Base-by-base conservation (phyloP, 257 asterid species). In the Solanum sitiens region DNA sequence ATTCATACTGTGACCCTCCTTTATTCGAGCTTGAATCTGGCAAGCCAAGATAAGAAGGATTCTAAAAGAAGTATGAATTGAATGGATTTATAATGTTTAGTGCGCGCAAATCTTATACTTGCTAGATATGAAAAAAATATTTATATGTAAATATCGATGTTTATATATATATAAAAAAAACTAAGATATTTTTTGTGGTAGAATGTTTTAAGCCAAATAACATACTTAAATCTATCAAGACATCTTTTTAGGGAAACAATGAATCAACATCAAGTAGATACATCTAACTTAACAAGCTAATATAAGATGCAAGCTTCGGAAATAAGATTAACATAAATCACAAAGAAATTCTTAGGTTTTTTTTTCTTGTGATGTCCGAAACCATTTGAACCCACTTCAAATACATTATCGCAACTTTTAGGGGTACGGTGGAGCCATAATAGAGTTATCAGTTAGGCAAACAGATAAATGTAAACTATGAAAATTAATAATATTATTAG, bases 311-410 rank as follows among this genome's bases (percentile, higher is more conserved):
- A 23, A 18, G 0, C 15, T 23, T 61, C 6, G 7, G 32, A 61
- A 61, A 61, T 61, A 61, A 61, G 23, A 61, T 0, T 14, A 61
- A 61, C 47, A 37, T 0, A 37, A 73, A 37, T 73, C 30, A 73
- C 30, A 20, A 1, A 35, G 39, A 3, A 73, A 9, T 9, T 73
- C 50, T 56, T 73, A 35, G 80, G 18, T 47, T 4, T 11, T 20
- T 2, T 18, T 18, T 18, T 61, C 20, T 16, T 6, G 23, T 53
- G 23, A 53, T 53, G 47, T 35, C 5, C 1, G 4, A 53, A 53
- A 7, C 30, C n/a, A 73, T 13, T 56, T 93, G 88, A 86, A 79
- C 40, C 90, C 91, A 87, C 86, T 91, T 73, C 47, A 20, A 73
- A 30, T 16, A 11, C 50, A 20, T 73, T 73, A 73, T 35, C 16